Percentiles rank a stretch among this genome's conserved stretches.
phyloP scores from a whole-genome alignment of 2,329 filamentous ascomycete genomes.

The Xylariaceae sp. region DNA sequence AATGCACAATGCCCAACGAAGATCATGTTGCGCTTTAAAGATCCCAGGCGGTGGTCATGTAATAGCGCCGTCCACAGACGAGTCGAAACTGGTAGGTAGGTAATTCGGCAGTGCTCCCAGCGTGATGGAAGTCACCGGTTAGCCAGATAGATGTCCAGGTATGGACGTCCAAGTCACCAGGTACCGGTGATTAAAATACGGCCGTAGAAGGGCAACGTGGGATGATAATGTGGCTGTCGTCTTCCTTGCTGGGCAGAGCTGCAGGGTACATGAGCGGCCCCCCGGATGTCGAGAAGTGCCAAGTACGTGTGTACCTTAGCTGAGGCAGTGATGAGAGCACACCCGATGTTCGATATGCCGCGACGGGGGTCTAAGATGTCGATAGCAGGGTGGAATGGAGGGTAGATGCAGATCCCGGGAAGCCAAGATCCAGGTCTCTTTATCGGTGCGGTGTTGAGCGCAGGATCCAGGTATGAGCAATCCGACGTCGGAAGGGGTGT shows the following conservation, averaged over 20 bases:
- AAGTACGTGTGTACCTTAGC: neutral
- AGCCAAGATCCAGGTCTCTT: neutral
- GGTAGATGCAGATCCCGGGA: neutral
- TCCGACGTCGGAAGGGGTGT: neutral
- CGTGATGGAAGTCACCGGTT: conserved; percentile 8
- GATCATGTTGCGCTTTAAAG: conserved; percentile 17
- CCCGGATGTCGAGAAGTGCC: neutral
- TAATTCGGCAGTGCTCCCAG: conserved; percentile 11
- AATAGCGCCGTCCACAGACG: conserved; percentile 16
- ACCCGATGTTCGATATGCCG: conserved; percentile 3
- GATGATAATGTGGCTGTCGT: conserved; percentile 15
- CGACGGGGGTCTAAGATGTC: neutral
- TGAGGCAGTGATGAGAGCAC: conserved; percentile 1
- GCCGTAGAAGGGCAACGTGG: conserved; percentile 7
- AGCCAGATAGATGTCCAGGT: conserved; percentile 15
- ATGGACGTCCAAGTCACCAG: conserved; percentile 5
- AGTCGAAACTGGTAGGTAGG: conserved; percentile 9
- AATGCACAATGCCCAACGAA: conserved; percentile 5
- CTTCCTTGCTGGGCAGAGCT: conserved; percentile 12
- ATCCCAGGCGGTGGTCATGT: conserved; percentile 16
- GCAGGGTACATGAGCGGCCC: conserved; percentile 5
- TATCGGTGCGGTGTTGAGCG: neutral
- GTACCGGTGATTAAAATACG: conserved; percentile 8
- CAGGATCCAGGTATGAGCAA: neutral
- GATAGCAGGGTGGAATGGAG: neutral